A percentile compares a stretch with the other conserved stretches of the same genome.
Evolutionary conservation across 371 early-diverging fungal genomes (phyloP).

Genomic region (Mucor plumbeus): DNA sequence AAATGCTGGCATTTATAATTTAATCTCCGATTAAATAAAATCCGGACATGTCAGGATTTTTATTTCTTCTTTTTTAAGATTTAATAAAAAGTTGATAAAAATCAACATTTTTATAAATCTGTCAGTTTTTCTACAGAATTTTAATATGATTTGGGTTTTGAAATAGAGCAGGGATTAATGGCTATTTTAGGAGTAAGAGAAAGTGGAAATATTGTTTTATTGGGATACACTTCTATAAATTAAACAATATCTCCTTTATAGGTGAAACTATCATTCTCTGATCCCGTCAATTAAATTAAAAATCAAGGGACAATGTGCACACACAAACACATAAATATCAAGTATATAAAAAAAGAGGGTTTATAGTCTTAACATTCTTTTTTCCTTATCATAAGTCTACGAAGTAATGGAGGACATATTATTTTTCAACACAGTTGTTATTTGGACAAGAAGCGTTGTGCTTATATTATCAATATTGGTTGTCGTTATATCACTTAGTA

Average conservation of each 20-base stretch:
- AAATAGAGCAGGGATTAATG: not conserved
- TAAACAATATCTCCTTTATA: not conserved
- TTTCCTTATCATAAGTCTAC: not conserved
- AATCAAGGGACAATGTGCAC: slow-evolving; percentile 4
- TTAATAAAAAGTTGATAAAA: too few relatives aligned
- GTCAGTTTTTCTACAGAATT: not conserved
- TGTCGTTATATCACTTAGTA: slow-evolving; percentile 21
- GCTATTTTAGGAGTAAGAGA: not conserved
- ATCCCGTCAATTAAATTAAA: slow-evolving; percentile 9
- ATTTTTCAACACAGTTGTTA: slow-evolving; percentile 9
- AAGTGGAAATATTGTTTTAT: not conserved
- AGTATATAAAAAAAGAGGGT: not conserved
- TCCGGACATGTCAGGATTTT: too few relatives aligned
- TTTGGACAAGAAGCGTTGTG: slow-evolving; percentile 23
- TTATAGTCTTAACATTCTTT: not conserved
- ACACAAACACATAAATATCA: not conserved
- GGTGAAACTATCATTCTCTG: slow-evolving; percentile 6
- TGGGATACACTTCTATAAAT: not conserved
- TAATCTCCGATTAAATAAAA: too few relatives aligned
- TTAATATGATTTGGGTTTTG: not conserved
- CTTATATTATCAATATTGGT: slow-evolving; percentile 21
- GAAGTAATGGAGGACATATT: not conserved
- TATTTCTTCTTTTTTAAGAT: too few relatives aligned
- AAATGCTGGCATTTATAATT: too few relatives aligned
- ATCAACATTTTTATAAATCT: too few relatives aligned